Evolutionary conservation across 345 rosid genomes (phyloP).

Genomic region (Lepidium didymum): DNA sequence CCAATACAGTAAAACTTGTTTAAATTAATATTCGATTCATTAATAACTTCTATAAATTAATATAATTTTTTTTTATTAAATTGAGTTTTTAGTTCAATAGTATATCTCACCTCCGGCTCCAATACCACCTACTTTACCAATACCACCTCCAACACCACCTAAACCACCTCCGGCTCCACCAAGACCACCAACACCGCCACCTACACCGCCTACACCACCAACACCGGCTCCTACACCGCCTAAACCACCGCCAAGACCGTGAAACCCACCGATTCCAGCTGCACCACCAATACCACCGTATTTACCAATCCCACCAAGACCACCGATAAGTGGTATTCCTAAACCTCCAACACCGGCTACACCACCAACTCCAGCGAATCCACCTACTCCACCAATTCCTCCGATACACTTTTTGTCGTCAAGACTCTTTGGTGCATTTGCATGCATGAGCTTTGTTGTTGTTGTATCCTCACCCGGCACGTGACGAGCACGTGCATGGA

Average conservation of each 20-base stretch:
- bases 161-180: constrained; percentile 22
- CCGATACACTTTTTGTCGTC: constrained; percentile 50
- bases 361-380: constrained; percentile 69
- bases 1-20: not conserved
- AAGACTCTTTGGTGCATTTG: constrained; percentile 33
- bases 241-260: constrained; percentile 44
- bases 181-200: constrained; percentile 23
- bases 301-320: constrained; percentile 61
- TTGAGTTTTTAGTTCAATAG: too few relatives aligned
- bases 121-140: constrained; percentile 18
- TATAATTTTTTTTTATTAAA: too few relatives aligned
- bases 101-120: constrained; percentile 13
- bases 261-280: constrained; percentile 32
- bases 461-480: constrained; percentile 11
- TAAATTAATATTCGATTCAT: too few relatives aligned
- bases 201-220: constrained; percentile 21
- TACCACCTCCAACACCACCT: constrained; percentile 30
- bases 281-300: constrained; percentile 43
- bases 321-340: constrained; percentile 52
- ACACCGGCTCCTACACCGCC: constrained; percentile 32
- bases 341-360: constrained; percentile 49
- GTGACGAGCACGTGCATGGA: constrained; percentile 26
- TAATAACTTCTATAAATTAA: too few relatives aligned
- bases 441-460: constrained; percentile 23
- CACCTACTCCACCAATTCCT: constrained; percentile 50